phyloP scores from a whole-genome alignment of 2,329 filamentous ascomycete genomes.

The Pestalotiopsis sp. region DNA sequence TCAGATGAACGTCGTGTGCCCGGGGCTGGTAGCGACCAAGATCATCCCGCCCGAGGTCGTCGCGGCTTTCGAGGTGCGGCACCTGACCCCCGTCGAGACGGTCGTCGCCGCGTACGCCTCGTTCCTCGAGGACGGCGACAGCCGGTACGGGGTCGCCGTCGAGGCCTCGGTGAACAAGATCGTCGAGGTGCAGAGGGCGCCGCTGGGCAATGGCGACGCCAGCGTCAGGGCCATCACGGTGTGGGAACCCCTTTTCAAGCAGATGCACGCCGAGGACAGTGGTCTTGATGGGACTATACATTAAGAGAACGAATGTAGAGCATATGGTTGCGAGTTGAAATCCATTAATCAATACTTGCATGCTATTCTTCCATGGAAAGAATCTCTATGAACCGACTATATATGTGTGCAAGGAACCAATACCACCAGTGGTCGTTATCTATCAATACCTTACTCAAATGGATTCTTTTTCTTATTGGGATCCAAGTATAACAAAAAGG shows the following conservation, averaged over 20 bases:
- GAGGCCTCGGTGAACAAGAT: slow-evolving; percentile 45
- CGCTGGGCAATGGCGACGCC: slow-evolving; percentile 41
- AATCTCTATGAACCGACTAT: too few species aligned
- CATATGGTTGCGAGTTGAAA: too few species aligned
- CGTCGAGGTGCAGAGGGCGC: slow-evolving; percentile 19
- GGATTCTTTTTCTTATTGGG: too few species aligned
- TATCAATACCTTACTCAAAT: too few species aligned
- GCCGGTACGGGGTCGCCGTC: slow-evolving; percentile 42
- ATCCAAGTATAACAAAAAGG: too few species aligned
- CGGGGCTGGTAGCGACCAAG: slow-evolving; percentile 47
- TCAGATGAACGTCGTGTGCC: slow-evolving; percentile 49
- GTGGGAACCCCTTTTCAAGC: slow-evolving; percentile 50
- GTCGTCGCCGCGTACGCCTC: slow-evolving; percentile 47
- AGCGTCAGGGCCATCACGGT: slow-evolving; percentile 46
- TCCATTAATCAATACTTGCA: too few species aligned
- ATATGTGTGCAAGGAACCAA: too few species aligned
- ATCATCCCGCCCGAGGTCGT: slow-evolving; percentile 47
- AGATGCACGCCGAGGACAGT: slow-evolving; percentile 45
- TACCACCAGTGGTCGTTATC: too few species aligned
- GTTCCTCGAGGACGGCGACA: slow-evolving; percentile 43
- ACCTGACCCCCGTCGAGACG: slow-evolving; percentile 43
- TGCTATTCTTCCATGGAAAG: too few species aligned
- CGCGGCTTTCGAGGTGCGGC: slow-evolving; percentile 38
- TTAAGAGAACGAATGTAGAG: slow-evolving; percentile 13
- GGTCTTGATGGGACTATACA: slow-evolving; percentile 39